Base-by-base conservation (phyloP, 225 moss, liverwort and hornwort genomes). In the Pseudisothecium myosuroides region DNA sequence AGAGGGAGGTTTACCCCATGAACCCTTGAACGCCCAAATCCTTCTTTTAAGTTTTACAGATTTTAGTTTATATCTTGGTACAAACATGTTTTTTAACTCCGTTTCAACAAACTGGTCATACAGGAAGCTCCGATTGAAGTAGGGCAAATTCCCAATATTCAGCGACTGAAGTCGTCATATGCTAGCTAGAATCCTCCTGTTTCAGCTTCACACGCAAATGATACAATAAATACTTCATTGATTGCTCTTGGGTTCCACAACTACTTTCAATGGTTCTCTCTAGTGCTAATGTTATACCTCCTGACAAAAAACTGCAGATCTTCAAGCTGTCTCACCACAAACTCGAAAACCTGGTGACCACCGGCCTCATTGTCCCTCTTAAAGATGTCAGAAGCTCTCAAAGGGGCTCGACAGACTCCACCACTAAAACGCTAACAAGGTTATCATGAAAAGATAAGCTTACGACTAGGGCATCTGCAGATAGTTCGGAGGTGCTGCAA, bases 141-240 rank as follows among this genome's bases (percentile, higher is more conserved):
- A 75, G 49, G 61, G 36, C 20, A 50, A 47, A 84, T 85, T 81
- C 63, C 36, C 73, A 67, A 1, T 4, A 54, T 41, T 58, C 7
- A 64, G 36, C 49, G 4, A 36, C 32, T 64, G 24, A 28, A 49
- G 24, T 55, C 8, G 20, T 58, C 81, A 9, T 6, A 62, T 11
- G 43, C 61, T 31, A 43, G 80, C 12, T 27, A 39, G 58, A 28
- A 5, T n/a, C n/a, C n/a, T n/a, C 98, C n/a, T 82, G 93, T 60
- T 96, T 96, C 85, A 96, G 68, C 91, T 94, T 96, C 93, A 90
- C 36, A 95, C 68, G 76, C 87, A 82, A 67, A 82, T 91, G 47
- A 12, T 50, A 13, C 31, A 76, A 20, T 32, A 50, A 32, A 94
- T 83, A 31, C 96, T 92, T 31, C 49, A 31, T 31, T 49, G 49